Percentiles rank a stretch among this genome's conserved stretches.
These are phyloP conservation scores for Monosporascus ibericus DNA, from an alignment of 2,329 filamentous ascomycete genomes.

Conservation along the genomic window DNA sequence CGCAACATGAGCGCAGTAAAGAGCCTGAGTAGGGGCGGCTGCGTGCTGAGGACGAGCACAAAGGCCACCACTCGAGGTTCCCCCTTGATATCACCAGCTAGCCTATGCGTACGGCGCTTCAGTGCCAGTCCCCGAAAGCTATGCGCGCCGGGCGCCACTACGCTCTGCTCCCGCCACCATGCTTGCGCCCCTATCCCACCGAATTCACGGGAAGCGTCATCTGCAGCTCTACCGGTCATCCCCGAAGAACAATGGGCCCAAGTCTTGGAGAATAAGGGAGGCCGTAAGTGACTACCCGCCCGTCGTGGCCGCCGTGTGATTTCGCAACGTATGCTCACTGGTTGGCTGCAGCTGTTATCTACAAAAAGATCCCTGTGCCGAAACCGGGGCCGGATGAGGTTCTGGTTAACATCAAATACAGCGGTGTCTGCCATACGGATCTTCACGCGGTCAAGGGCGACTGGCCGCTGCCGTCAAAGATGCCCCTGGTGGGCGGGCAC, in stretches of 20 bases:
- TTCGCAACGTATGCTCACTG: not conserved
- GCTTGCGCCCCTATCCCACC: not conserved
- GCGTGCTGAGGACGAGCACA: not conserved
- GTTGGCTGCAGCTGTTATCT: conserved; percentile 48
- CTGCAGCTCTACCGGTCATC: conserved; percentile 33
- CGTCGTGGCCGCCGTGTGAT: conserved; percentile 12
- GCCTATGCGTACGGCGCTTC: not conserved
- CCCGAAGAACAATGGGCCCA: conserved; percentile 87
- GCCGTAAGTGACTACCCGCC: conserved; percentile 43
- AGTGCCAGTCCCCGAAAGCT: not conserved
- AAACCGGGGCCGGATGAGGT: conserved; percentile 84
- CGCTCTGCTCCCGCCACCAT: not conserved
- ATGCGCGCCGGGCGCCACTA: not conserved
- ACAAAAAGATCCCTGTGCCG: conserved; percentile 76
- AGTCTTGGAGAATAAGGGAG: conserved; percentile 77
- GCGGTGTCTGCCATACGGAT: conserved; percentile 87
- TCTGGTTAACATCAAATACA: conserved; percentile 85
- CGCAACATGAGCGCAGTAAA: not conserved
- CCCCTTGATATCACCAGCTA: not conserved
- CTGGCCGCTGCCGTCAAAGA: conserved; percentile 79
- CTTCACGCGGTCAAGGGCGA: conserved; percentile 76
- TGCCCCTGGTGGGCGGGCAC: conserved; percentile 79
- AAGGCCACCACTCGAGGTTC: not conserved
- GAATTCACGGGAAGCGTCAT: not conserved
- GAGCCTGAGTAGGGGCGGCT: not conserved